Conservation (phyloP, 75 land plant species). For the Cryptomeria japonica region DNA sequence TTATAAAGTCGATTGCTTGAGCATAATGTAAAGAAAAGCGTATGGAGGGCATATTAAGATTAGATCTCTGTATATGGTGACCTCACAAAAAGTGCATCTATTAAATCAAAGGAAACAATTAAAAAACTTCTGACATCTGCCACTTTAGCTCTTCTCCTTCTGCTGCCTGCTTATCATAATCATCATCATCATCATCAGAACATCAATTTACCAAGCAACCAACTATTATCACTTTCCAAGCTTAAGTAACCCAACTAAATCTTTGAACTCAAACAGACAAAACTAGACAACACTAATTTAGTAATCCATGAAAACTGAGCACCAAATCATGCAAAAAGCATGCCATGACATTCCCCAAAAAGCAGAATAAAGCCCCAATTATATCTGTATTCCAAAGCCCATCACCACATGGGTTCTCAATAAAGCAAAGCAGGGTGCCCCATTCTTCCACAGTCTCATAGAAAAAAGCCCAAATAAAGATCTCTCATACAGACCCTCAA, state of each 20-base stretch:
- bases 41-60: background rate
- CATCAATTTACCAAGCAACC: background rate
- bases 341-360: background rate
- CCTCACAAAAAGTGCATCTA: background rate
- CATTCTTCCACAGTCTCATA: background rate
- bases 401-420: background rate
- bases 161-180: no score
- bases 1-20: constrained; percentile 5
- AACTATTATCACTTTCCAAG: background rate
- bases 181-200: background rate
- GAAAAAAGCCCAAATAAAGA: background rate
- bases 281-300: background rate
- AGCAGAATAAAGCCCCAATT: constrained; percentile 2
- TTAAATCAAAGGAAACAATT: background rate
- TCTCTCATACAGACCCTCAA: background rate
- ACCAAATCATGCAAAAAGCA: background rate
- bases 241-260: background rate
- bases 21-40: constrained; percentile 9
- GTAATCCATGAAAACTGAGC: background rate
- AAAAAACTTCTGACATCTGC: background rate
- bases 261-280: background rate
- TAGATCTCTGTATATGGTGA: background rate
- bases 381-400: background rate
- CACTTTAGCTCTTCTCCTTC: background rate
- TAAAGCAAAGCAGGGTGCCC: background rate